Evolutionary conservation across 805 yeast genomes (phyloP).

Genomic region (Saccharomycopsis amapae): DNA sequence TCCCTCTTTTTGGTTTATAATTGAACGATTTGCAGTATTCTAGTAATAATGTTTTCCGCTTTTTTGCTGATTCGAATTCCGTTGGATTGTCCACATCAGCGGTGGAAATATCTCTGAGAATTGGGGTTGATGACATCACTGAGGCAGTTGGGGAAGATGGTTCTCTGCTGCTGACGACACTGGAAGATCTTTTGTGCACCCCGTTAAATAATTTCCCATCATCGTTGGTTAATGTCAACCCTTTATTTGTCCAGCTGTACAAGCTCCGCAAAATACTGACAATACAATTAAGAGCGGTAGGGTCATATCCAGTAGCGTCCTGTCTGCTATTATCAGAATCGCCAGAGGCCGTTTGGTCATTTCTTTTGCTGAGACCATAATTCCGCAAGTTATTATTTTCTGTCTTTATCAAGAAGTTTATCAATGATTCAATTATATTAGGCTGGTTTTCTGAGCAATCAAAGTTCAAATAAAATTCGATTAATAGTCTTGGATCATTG

Average conservation of each 20-base stretch:
- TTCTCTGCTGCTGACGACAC: constrained; percentile 6
- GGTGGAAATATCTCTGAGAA: constrained; percentile 4
- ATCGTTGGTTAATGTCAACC: constrained; percentile 28
- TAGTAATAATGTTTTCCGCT: constrained; percentile 70
- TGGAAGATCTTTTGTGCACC: constrained; percentile 20
- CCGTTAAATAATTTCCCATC: constrained; percentile 22
- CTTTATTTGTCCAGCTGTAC: constrained; percentile 80
- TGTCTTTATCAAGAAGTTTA: constrained; percentile 67
- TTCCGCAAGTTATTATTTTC: constrained; percentile 16
- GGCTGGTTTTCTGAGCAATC: constrained; percentile 83
- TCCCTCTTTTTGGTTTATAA: constrained; percentile 76
- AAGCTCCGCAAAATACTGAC: constrained; percentile 79
- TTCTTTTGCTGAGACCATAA: constrained; percentile 5
- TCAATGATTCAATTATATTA: constrained; percentile 76
- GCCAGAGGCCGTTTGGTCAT: constrained; percentile 54
- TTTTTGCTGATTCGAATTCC: constrained; percentile 80
- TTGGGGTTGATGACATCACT: constrained; percentile 22
- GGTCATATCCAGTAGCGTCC: constrained; percentile 30
- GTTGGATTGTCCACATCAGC: constrained; percentile 60
- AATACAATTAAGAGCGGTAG: constrained; percentile 64
- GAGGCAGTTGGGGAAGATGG: constrained; percentile 24
- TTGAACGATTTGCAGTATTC: constrained; percentile 78
- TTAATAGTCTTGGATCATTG: constrained; percentile 81
- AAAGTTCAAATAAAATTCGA: constrained; percentile 89
- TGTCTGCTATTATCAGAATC: constrained; percentile 34